Percentiles rank a stretch among this genome's conserved stretches.
Evolutionary conservation across 768 basidiomycete species (phyloP).

Genomic region (Boletus pseudopeckii): DNA sequence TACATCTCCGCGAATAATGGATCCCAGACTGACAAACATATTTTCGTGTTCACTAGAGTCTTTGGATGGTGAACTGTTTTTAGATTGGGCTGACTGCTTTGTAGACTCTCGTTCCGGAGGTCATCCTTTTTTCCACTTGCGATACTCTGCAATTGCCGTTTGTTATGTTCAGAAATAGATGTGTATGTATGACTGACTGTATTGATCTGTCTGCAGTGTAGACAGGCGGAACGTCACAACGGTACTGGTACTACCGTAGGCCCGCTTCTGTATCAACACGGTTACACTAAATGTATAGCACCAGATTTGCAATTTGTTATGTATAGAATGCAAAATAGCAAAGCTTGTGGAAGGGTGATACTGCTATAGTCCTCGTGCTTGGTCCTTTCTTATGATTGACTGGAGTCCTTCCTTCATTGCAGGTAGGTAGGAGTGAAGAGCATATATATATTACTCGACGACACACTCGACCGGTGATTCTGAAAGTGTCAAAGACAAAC

Average conservation of each 20-base stretch:
- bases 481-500: too few species aligned
- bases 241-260: background rate
- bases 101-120: background rate
- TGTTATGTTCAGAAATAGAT: background rate
- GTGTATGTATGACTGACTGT: background rate
- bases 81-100: too few species aligned
- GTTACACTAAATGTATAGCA: too few species aligned
- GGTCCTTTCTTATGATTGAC: too few species aligned
- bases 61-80: constrained; percentile 25
- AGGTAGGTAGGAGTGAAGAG: too few species aligned
- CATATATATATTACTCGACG: too few species aligned
- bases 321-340: background rate
- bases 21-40: background rate
- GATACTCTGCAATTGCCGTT: background rate
- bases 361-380: too few species aligned
- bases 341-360: background rate
- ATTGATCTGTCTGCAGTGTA: background rate
- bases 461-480: too few species aligned
- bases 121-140: background rate
- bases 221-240: background rate
- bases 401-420: too few species aligned
- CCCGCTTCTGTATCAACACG: background rate
- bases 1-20: background rate
- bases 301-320: background rate
- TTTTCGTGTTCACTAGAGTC: background rate